Evolutionary conservation across 345 rosid genomes (phyloP).

Genomic region (Heritiera littoralis): DNA sequence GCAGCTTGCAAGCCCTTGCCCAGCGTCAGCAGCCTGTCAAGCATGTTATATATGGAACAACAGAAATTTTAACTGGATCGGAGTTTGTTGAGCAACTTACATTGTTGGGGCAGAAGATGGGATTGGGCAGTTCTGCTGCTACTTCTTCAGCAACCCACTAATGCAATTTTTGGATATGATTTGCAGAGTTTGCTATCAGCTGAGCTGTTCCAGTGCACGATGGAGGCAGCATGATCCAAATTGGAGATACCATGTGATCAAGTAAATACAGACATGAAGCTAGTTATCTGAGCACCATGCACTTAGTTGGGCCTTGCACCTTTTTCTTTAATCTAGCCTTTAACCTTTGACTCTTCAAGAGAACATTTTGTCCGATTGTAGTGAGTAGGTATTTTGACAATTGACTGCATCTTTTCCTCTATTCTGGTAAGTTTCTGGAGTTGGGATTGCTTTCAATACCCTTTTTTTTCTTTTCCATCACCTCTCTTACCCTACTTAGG

Average conservation of each 20-base stretch:
- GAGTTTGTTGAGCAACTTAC: conserved; percentile 98
- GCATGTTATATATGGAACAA: conserved; percentile 88
- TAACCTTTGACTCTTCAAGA: conserved; percentile 5
- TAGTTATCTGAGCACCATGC: neutral
- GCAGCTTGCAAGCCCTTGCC: conserved; percentile 88
- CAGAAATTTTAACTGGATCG: conserved; percentile 83
- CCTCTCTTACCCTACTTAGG: neutral
- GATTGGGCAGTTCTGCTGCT: conserved; percentile 57
- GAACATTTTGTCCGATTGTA: conserved; percentile 8
- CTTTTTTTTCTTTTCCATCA: neutral
- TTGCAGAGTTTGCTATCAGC: neutral
- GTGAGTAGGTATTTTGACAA: conserved; percentile 3
- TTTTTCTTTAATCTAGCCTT: neutral
- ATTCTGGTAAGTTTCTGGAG: neutral
- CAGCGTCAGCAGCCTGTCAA: conserved; percentile 84
- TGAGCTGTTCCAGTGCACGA: neutral
- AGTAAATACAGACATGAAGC: conserved; percentile 14
- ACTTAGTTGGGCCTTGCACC: neutral
- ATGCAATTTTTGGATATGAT: neutral
- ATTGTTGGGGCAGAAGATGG: conserved; percentile 95
- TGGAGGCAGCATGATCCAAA: neutral
- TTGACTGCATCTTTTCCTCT: neutral
- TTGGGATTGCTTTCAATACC: neutral
- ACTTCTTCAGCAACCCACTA: conserved; percentile 32
- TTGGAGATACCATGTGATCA: conserved; percentile 2